Evolutionary conservation across 2,329 filamentous ascomycete species (phyloP), one percentile per base, ranked within the genome.

Genomic region (Pseudocercospora fuligena): DNA sequence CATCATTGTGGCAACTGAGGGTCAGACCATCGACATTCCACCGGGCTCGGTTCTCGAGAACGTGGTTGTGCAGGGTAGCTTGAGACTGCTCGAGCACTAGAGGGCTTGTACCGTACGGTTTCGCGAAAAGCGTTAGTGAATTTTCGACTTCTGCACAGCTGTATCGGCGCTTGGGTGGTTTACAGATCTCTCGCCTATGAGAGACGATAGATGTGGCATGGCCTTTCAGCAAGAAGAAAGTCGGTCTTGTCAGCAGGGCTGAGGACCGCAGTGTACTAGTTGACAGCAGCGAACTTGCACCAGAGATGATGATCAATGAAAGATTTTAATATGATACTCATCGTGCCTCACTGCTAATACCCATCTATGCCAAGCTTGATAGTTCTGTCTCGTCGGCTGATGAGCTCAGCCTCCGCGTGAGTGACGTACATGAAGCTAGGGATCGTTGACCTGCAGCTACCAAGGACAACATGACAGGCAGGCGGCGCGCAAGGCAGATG

Each of bases 1-100:
- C 81, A 99, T 99, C 79, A 99, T 99, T 74, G 95, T 99, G 61
- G 95, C 95, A 29, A 97, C 93, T 56, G 95, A 99, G 84, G 94
- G 94, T 74, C 94, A 92, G 85, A 99, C 95, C 71, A 99, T 99
- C 76, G 95, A 99, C 80, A 91, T 99, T 75, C 95, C 95, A 61
- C 94, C 95, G 21, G 95, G 95, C 79, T 97, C 94, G 21, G 92
- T 99, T 76, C 87, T 99, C 66, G 95, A 99, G 87, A 99, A 99
- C 83, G 95, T 98, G 14, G 95, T 99, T 60, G 95, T 99, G 65
- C 95, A 99, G 87, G 95, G 95, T 78, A 97, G 93, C 82, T 88
- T 99, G 87, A 85, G 89, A 77, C 83, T 90, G 78, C 82, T 90
- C 72, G 88, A 90, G 83, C 88, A 90, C 80, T 90, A 88, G 76